Evolutionary conservation across 2,329 filamentous ascomycete genomes (phyloP), one percentile per base, ranked within the genome.

Genomic region (Emergomyces pasteurianus): DNA sequence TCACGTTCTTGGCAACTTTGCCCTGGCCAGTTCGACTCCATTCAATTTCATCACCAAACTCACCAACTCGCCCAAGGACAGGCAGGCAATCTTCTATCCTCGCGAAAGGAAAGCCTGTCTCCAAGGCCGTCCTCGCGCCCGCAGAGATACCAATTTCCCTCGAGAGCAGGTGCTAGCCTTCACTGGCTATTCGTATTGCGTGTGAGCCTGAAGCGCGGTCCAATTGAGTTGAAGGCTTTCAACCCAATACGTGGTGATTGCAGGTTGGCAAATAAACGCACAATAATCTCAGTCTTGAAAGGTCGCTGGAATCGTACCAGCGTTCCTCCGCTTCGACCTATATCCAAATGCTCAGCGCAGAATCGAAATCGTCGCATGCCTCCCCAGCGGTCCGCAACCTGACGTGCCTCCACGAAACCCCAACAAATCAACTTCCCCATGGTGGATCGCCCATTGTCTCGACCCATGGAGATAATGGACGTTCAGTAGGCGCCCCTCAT

Each of bases 241-340:
- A 18, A 28, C 43, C 55, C 43, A 49, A 58, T 58, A 58, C 58
- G 58, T 59, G 58, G 21, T 59, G 58, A 59, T 54, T 23, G 31
- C 47, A 54, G 43, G 49, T 58, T 58, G 57, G 57, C 47, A 52
- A 58, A 50, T 40, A 40, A 50, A 38, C 21, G 16, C 34, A 34
- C 57, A 58, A 26, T 50, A 21, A 36, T 31, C 26, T 46, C n/a
- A 10, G 8, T 21, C n/a, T 26, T 57, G 23, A 57, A 16, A n/a
- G 23, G 16, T 8, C n/a, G 26, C 10, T 26, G 23, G 31, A 57
- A 47, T 40, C 23, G 23, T 43, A 31, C 23, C 16, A 36, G 34
- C 26, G n/a, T 43, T 34, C 26, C 16, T 28, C 55, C 3, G 14
- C 21, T 31, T 31, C 40, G 26, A 21, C 47, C 10, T 54, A 23